Conservation (phyloP, 2,329 filamentous ascomycete species). For the Penicillium sp. region DNA sequence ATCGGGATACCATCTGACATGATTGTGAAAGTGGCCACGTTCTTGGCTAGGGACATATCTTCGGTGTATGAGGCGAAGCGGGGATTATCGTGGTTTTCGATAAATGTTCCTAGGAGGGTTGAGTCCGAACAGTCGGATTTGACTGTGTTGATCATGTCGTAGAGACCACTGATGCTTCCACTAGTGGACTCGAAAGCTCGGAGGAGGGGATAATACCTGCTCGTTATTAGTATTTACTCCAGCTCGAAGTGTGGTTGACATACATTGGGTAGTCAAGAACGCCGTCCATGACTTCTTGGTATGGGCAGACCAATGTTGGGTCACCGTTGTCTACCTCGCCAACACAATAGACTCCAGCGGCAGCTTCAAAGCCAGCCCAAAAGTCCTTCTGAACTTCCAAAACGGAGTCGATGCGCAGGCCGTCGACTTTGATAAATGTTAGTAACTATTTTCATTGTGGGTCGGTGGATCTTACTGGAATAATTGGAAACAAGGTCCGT, state of each 20-base stretch:
- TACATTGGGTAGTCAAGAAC: constrained; percentile 48
- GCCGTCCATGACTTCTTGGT: constrained; percentile 44
- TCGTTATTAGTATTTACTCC: background rate
- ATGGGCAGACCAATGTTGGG: constrained; percentile 40
- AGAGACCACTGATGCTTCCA: constrained; percentile 22
- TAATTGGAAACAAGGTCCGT: constrained; percentile 45
- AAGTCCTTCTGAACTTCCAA: constrained; percentile 48
- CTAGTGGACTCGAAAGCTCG: constrained; percentile 36
- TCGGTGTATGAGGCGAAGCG: constrained; percentile 49
- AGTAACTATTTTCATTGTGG: background rate
- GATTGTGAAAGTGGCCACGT: constrained; percentile 62
- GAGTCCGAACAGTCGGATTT: constrained; percentile 36
- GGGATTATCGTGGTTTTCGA: constrained; percentile 61
- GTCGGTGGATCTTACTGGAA: constrained; percentile 20
- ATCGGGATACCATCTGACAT: constrained; percentile 62
- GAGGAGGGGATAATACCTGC: constrained; percentile 37
- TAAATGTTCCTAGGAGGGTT: constrained; percentile 50
- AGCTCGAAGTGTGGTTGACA: background rate
- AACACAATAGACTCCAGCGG: constrained; percentile 45
- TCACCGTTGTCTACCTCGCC: constrained; percentile 48
- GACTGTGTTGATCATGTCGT: constrained; percentile 20
- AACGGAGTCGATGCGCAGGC: constrained; percentile 53
- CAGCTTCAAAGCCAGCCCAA: constrained; percentile 38
- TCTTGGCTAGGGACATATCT: constrained; percentile 52
- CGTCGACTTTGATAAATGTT: constrained; percentile 39